Percentiles rank a stretch among this genome's conserved stretches.
Conservation (phyloP, 768 basidiomycete species). For the Phallus indusiatus region DNA sequence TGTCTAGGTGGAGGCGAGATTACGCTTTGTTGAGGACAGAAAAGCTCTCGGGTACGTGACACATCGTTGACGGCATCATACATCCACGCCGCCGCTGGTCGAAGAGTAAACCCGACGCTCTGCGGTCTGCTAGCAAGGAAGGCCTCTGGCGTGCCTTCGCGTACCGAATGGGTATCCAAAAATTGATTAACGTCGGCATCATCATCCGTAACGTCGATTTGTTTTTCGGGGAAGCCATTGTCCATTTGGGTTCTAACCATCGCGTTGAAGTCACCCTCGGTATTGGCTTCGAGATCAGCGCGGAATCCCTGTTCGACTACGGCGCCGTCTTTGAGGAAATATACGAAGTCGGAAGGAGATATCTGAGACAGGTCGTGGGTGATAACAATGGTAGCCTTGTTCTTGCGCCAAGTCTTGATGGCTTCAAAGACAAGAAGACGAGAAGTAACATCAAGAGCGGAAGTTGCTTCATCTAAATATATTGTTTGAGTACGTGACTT, state of each 20-base stretch:
- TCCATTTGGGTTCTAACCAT: slow-evolving; percentile 54
- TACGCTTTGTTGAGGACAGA: slow-evolving; percentile 13
- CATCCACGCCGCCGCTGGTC: slow-evolving; percentile 78
- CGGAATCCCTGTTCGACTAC: slow-evolving; percentile 88
- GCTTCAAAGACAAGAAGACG: slow-evolving; percentile 71
- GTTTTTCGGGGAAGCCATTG: slow-evolving; percentile 38
- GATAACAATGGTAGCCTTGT: slow-evolving; percentile 86
- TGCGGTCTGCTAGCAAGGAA: slow-evolving; percentile 26
- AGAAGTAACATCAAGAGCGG: slow-evolving; percentile 78
- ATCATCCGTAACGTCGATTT: slow-evolving; percentile 23
- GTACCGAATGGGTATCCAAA: not conserved
- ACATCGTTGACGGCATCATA: slow-evolving; percentile 67
- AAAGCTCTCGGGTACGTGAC: slow-evolving; percentile 24
- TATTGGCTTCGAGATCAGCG: slow-evolving; percentile 44
- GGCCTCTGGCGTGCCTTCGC: slow-evolving; percentile 16
- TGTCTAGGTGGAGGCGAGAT: slow-evolving; percentile 13
- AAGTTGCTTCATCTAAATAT: slow-evolving; percentile 64
- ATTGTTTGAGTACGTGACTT: not conserved
- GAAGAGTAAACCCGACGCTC: slow-evolving; percentile 32
- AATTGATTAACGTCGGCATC: slow-evolving; percentile 29
- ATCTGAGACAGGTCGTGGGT: slow-evolving; percentile 94
- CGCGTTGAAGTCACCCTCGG: slow-evolving; percentile 56
- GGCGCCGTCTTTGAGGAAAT: slow-evolving; percentile 73
- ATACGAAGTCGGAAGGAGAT: slow-evolving; percentile 68
- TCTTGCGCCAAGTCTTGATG: slow-evolving; percentile 54